Percentiles rank a stretch among this genome's conserved stretches.
Conservation (phyloP, 345 rosid genomes). For the Lepidium aucheri region DNA sequence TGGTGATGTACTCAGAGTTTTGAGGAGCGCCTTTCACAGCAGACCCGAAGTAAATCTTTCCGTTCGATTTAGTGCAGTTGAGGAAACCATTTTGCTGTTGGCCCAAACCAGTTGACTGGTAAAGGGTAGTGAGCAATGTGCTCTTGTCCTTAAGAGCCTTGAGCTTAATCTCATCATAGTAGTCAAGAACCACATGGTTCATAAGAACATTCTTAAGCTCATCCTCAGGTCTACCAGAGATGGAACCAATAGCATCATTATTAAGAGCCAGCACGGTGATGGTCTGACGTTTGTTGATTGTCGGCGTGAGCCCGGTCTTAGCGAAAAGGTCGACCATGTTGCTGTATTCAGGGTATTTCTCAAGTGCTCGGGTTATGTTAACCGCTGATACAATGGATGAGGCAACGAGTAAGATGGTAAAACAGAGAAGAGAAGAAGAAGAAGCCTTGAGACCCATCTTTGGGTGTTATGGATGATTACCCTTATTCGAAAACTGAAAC, state of each 20-base stretch:
- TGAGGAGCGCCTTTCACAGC: slow-evolving; percentile 38
- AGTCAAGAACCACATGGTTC: slow-evolving; percentile 51
- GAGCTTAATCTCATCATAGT: slow-evolving; percentile 36
- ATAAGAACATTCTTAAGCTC: slow-evolving; percentile 38
- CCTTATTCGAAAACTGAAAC: not conserved
- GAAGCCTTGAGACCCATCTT: slow-evolving; percentile 33
- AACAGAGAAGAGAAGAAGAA: slow-evolving; percentile 21
- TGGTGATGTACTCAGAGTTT: slow-evolving; percentile 33
- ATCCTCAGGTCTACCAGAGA: slow-evolving; percentile 32
- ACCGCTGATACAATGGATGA: slow-evolving; percentile 29
- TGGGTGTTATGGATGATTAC: not conserved
- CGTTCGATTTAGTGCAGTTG: slow-evolving; percentile 33
- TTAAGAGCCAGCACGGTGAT: slow-evolving; percentile 47
- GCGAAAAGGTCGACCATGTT: slow-evolving; percentile 32
- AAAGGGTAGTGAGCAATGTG: slow-evolving; percentile 46
- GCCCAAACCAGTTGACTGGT: slow-evolving; percentile 55
- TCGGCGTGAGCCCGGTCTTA: slow-evolving; percentile 27
- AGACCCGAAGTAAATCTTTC: slow-evolving; percentile 47
- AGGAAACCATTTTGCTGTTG: slow-evolving; percentile 48
- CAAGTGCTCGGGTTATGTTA: slow-evolving; percentile 39
- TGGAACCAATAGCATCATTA: slow-evolving; percentile 31
- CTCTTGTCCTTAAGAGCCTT: slow-evolving; percentile 30
- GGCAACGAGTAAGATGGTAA: slow-evolving; percentile 21
- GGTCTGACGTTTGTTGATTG: slow-evolving; percentile 34
- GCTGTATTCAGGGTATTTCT: slow-evolving; percentile 35